A percentile compares a stretch with the other conserved stretches of the same genome.
Conservation (phyloP, 306 rosid genomes). For the Cicer yamashitae region DNA sequence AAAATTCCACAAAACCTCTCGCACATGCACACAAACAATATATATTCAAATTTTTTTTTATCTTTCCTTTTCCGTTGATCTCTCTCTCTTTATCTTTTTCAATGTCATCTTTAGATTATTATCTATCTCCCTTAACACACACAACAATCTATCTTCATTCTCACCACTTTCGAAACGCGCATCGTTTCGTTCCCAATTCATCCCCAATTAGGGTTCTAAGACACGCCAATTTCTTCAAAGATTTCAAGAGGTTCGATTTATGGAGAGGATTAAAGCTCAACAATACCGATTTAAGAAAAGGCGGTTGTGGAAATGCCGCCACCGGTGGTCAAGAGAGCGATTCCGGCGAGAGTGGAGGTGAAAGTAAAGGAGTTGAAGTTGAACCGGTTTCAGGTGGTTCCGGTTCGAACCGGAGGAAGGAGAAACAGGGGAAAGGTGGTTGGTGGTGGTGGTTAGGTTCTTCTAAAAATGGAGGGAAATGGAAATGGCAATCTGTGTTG, state of each 20-base stretch:
- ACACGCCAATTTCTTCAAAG: slow-evolving; percentile 40
- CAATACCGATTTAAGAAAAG: slow-evolving; percentile 47
- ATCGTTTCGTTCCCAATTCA: slow-evolving; percentile 52
- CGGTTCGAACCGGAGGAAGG: slow-evolving; percentile 68
- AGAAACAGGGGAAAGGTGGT: slow-evolving; percentile 77
- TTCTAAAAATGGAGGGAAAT: slow-evolving; percentile 70
- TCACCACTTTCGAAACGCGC: slow-evolving; percentile 48
- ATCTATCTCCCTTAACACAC: slow-evolving; percentile 61
- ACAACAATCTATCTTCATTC: slow-evolving; percentile 56
- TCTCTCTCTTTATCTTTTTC: slow-evolving; percentile 3
- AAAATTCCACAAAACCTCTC: not conserved
- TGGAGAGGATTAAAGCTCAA: slow-evolving; percentile 54
- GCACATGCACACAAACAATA: not conserved
- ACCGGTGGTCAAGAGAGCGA: slow-evolving; percentile 71
- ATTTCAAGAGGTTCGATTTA: slow-evolving; percentile 56
- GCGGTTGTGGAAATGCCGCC: slow-evolving; percentile 30
- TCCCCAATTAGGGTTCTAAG: slow-evolving; percentile 42
- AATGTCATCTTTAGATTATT: slow-evolving; percentile 73
- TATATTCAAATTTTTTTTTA: slow-evolving; percentile 33
- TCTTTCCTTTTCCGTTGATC: not conserved
- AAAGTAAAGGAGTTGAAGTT: slow-evolving; percentile 67
- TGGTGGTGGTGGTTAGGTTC: slow-evolving; percentile 76
- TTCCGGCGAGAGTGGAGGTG: slow-evolving; percentile 80
- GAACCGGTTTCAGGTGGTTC: slow-evolving; percentile 57
- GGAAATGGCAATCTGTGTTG: slow-evolving; percentile 93